phyloP scores from a whole-genome alignment of 1,139 yeast genomes.

The Suhomyces bribrorum region DNA sequence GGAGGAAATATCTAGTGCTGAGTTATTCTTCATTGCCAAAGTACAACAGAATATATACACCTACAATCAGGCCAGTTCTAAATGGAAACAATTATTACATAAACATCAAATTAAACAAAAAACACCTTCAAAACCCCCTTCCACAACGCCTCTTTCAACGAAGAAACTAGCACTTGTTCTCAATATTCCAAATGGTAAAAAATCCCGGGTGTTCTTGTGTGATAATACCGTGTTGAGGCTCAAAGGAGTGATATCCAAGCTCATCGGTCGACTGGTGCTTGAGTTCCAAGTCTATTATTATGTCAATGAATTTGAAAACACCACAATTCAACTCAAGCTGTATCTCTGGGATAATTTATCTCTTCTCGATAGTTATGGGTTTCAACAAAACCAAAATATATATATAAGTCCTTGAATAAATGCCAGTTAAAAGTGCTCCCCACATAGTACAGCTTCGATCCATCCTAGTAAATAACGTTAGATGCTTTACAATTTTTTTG shows the following conservation, averaged over 20 bases:
- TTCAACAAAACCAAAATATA: constrained; percentile 28
- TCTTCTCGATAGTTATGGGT: constrained; percentile 36
- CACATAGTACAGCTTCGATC: too few species aligned
- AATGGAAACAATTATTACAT: constrained; percentile 30
- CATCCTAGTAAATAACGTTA: too few species aligned
- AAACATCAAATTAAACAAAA: constrained; percentile 24
- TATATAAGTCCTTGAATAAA: too few species aligned
- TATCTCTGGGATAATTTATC: constrained; percentile 36
- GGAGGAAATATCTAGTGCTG: constrained; percentile 62
- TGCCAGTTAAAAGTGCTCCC: too few species aligned
- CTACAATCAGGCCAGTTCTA: constrained; percentile 22
- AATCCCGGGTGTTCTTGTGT: constrained; percentile 22
- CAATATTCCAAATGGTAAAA: not conserved
- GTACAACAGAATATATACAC: constrained; percentile 35
- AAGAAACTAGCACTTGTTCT: constrained; percentile 12
- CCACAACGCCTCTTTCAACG: not conserved
- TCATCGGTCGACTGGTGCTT: constrained; percentile 14
- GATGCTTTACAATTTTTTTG: too few species aligned
- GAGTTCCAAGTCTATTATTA: constrained; percentile 26
- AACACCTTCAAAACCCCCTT: not conserved
- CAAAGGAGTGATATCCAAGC: constrained; percentile 26
- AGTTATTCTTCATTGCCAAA: constrained; percentile 61
- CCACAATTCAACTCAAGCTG: constrained; percentile 15
- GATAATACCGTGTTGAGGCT: constrained; percentile 31
- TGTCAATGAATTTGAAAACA: constrained; percentile 17